Base-by-base conservation (phyloP, 176 grass and related monocot genomes). In the Ananas comosus region DNA sequence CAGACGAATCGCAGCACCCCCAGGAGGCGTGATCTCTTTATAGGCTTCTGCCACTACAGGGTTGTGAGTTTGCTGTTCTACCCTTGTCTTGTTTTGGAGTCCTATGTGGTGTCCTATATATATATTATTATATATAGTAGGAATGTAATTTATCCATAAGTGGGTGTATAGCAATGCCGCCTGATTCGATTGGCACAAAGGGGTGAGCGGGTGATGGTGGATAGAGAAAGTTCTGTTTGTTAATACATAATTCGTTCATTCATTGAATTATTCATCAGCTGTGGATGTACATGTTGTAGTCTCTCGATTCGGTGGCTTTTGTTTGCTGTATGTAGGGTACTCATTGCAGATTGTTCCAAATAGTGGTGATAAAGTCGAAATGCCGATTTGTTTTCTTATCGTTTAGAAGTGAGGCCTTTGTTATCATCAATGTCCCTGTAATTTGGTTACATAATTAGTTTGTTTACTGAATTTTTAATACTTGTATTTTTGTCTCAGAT, bases 171-270 rank as follows among this genome's bases (percentile, higher is more conserved):
- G n/a, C n/a, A 61, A 42, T 42, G 13, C 56, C 21, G 56, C 56
- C 7, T 18, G n/a, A 56, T 13, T 13, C 5, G 52, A 56, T 12
- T 56, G 10, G 52, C 52, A n/a, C 13, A 56, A 12, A 56, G 52
- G 2, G 7, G 56, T 6, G 5, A 61, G 13, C 12, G 17, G 56
- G 56, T 61, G 21, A 5, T 61, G 56, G 16, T 19, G 21, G 9
- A 10, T 61, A 61, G 10, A 61, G 56, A 18, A 61, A 61, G 33
- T 42, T 42, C 4, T 42, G 33, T 19, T 61, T 9, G 21, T 18
- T 61, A 18, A 61, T 61, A 61, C 56, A 22, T 18, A 61, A 42
- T 61, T 61, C 56, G 21, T 61, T 61, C 56, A 14, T 61, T 61
- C 10, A 61, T 61, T 61, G 17, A 2, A 61, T 19, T 18, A 18